These are phyloP conservation scores for Lignosus rhinocerotis DNA, from an alignment of 1,284 basidiomycete genomes.

Conservation along the genomic window DNA sequence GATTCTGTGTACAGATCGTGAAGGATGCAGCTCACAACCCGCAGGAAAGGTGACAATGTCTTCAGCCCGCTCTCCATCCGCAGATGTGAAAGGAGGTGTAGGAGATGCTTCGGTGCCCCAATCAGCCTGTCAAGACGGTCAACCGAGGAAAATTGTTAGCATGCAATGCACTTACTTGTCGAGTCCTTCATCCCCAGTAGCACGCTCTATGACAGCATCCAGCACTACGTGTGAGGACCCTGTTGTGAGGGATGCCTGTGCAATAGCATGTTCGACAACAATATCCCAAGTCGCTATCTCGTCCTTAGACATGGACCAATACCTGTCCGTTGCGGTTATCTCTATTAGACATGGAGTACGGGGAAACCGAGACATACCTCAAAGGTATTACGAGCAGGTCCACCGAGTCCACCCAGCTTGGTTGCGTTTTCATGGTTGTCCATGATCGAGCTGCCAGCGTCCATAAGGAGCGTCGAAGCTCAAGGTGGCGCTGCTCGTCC, in stretches of 20 bases:
- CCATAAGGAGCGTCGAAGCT: slow-evolving; percentile 32
- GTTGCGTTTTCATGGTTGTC: slow-evolving; percentile 3
- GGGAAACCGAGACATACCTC: slow-evolving; percentile 35
- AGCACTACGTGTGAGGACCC: slow-evolving; percentile 2
- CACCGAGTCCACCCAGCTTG: slow-evolving; percentile 39
- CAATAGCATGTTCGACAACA: slow-evolving; percentile 9
- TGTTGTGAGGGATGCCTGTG: background rate
- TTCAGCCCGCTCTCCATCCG: background rate
- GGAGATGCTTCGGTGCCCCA: background rate
- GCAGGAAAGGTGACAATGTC: slow-evolving; percentile 6
- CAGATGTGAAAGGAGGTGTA: slow-evolving; percentile 8
- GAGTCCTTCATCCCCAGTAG: background rate
- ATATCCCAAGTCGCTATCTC: slow-evolving; percentile 14
- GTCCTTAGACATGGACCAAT: slow-evolving; percentile 15
- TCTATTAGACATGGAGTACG: background rate
- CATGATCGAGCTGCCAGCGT: slow-evolving; percentile 30
- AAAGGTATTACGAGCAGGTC: slow-evolving; percentile 48
- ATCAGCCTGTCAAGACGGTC: slow-evolving; percentile 1
- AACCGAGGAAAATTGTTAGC: too few species aligned
- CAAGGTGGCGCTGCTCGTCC: slow-evolving; percentile 2
- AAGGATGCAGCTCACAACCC: slow-evolving; percentile 33
- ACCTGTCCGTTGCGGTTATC: background rate
- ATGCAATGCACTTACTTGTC: background rate
- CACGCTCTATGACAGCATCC: slow-evolving; percentile 8
- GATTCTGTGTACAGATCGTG: slow-evolving; percentile 36